Conservation (phyloP, 169 alveolate species). For the Plasmodium knowlesi region DNA sequence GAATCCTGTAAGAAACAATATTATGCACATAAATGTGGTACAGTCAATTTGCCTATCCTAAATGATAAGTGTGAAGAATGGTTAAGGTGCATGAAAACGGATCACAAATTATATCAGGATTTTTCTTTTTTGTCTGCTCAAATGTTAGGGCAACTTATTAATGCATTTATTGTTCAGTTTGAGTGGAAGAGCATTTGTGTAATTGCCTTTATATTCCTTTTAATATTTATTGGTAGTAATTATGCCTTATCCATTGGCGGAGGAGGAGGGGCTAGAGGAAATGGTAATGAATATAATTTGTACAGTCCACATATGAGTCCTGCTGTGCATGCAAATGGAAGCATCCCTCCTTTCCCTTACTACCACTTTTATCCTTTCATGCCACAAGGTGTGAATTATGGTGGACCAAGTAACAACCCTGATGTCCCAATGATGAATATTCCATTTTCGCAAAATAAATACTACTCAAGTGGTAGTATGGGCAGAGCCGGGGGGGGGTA, state of each 20-base stretch:
- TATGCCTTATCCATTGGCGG: conserved; percentile 65
- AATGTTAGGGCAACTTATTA: conserved; percentile 70
- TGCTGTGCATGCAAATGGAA: not conserved
- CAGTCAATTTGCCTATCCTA: conserved; percentile 62
- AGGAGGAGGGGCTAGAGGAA: conserved; percentile 34
- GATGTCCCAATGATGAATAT: conserved; percentile 26
- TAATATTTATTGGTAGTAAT: conserved; percentile 74
- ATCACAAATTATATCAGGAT: conserved; percentile 70
- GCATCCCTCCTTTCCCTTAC: conserved; percentile 26
- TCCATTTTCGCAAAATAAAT: conserved; percentile 9
- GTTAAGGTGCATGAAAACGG: conserved; percentile 69
- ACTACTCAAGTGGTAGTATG: not conserved
- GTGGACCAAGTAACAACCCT: not conserved
- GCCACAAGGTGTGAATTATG: conserved; percentile 27
- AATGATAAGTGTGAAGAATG: conserved; percentile 75
- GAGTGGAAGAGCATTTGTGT: conserved; percentile 76
- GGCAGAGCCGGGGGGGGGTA: not conserved
- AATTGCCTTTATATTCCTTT: conserved; percentile 70
- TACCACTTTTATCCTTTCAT: conserved; percentile 31
- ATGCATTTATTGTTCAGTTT: conserved; percentile 73
- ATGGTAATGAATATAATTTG: not conserved
- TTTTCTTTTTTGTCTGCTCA: conserved; percentile 72
- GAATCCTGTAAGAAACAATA: conserved; percentile 65
- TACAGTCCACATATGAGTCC: conserved; percentile 7
- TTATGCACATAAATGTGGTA: conserved; percentile 74